A percentile compares a stretch with the other conserved stretches of the same genome.
These are phyloP conservation scores for Fusarium sp. DNA, from an alignment of 2,329 filamentous ascomycete species.

Conservation along the genomic window DNA sequence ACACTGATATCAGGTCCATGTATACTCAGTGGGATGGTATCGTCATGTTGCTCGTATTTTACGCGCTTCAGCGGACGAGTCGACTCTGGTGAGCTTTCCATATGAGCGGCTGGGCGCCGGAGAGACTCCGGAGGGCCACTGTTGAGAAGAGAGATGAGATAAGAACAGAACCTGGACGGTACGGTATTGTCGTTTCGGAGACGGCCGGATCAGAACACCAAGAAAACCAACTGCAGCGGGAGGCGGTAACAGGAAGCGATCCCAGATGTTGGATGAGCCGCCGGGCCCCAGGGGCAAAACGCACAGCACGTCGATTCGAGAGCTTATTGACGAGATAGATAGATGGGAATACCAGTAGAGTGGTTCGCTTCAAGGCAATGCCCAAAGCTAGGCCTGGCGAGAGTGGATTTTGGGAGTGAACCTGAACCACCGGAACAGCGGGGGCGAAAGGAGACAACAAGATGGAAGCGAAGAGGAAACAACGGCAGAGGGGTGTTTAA, in stretches of 20 bases:
- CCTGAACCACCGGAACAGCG: slow-evolving; percentile 40
- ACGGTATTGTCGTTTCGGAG: slow-evolving; percentile 36
- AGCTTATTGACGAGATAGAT: slow-evolving; percentile 35
- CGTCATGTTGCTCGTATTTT: slow-evolving; percentile 41
- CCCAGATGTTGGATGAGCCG: slow-evolving; percentile 30
- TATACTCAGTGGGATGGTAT: slow-evolving; percentile 30
- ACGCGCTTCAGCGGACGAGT: slow-evolving; percentile 46
- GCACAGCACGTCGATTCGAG: slow-evolving; percentile 37
- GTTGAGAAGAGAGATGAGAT: slow-evolving; percentile 37
- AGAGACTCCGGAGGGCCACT: slow-evolving; percentile 33
- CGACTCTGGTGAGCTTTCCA: slow-evolving; percentile 43
- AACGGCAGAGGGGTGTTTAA: slow-evolving; percentile 44
- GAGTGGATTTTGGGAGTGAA: slow-evolving; percentile 43
- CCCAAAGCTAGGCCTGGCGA: slow-evolving; percentile 37
- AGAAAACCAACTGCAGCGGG: slow-evolving; percentile 16
- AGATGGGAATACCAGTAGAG: slow-evolving; percentile 40
- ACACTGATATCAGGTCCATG: slow-evolving; percentile 21
- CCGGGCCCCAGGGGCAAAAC: slow-evolving; percentile 34
- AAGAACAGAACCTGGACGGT: slow-evolving; percentile 23
- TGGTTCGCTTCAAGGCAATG: slow-evolving; percentile 46
- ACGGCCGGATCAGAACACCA: slow-evolving; percentile 38
- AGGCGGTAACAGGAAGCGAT: slow-evolving; percentile 32
- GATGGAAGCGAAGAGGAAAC: slow-evolving; percentile 41
- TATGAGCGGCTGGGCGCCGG: slow-evolving; percentile 35
- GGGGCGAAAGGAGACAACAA: slow-evolving; percentile 45